Evolutionary conservation across 192 early-diverging fungal species (phyloP), one percentile per base, ranked within the genome.

Genomic region (Backusella luteola): DNA sequence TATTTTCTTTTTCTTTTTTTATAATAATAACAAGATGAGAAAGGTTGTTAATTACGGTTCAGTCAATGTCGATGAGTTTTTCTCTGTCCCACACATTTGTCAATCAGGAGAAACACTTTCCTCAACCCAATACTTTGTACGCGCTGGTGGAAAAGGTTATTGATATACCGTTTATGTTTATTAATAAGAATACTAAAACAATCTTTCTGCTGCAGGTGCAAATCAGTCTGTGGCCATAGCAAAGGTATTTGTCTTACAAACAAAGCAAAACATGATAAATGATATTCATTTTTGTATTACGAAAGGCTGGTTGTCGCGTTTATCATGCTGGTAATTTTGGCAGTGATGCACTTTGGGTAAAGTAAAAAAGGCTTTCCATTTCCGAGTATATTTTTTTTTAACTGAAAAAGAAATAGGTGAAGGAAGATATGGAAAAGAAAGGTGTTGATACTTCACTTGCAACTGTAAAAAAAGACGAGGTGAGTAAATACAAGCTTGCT

Each of bases 191-290:
- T 36, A 15, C n/a, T 63, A 15, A 19, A 15, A 21, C 21, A 9
- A 68, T 68, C 21, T 26, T 52, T 67, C 35, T 34, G 15, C 69
- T n/a, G 0, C 38, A 89, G 94, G 97, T 7, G 94, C 96, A 9
- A 98, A 98, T 71, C 95, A 96, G 74, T 90, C 93, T 17, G 93
- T 94, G 6, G 96, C 97, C 14, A 81, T 95, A 11, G 93, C 93
- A 42, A 88, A 88, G 82, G 92, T 87, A 77, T 23, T 35, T 67
- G 49, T 63, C 29, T 63, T 29, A 29, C 3, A 63, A 63, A 63
- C 32, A 42, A 52, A 46, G 66, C 11, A 46, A 66, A 32, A 32
- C 9, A 8, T 15, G 49, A 42, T 34, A 32, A 29, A 14, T 75
- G 34, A 77, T 34, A 7, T 66, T 2, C 6, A 14, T n/a, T 52